Evolutionary conservation across 129 eudicot species (phyloP), one percentile per base, ranked within the genome.

Genomic region (Silybum marianum): DNA sequence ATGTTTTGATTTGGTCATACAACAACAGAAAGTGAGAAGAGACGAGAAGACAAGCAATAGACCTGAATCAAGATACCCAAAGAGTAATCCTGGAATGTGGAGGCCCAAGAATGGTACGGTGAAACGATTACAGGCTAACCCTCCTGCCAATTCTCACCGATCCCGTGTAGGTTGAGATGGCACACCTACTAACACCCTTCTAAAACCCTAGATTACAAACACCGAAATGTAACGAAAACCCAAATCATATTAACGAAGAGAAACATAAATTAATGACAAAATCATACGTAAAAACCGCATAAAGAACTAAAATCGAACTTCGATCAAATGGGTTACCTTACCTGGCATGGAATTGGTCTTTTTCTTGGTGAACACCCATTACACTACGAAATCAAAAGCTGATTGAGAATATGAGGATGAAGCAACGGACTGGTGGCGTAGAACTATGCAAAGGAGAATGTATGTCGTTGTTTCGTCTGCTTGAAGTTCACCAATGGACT

Each of bases 151-250:
- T 10, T 44, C 54, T 44, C 54, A 44, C 18, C 32, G 75, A 9
- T 72, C 22, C 75, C 75, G 58, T 23, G 62, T 11, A 67, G 12
- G 28, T 62, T 63, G 21, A 13, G 28, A 19, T 38, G 80, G 36
- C 62, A 40, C 30, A 1, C 65, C 68, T 26, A n/a, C 54, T 65
- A 73, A 71, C 40, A 66, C 84, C 74, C 80, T 68, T 51, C 81
- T 75, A 76, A 82, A 82, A 76, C 85, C 79, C 84, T 81, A 81
- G 66, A 38, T 75, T 74, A 67, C 39, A 75, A 74, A 74, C 7
- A 74, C 9, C 23, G 51, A 9, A 4, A 7, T 65, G 58, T 74
- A 65, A 65, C 38, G 69, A 81, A 51, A 62, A 36, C 22, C 19
- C 19, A 40, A n/a, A 62, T 62, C 69, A 62, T 19, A 62, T 62